Base-by-base conservation (phyloP, 495 filamentous ascomycete species). In the Penicillium macrosclerotiorum region DNA sequence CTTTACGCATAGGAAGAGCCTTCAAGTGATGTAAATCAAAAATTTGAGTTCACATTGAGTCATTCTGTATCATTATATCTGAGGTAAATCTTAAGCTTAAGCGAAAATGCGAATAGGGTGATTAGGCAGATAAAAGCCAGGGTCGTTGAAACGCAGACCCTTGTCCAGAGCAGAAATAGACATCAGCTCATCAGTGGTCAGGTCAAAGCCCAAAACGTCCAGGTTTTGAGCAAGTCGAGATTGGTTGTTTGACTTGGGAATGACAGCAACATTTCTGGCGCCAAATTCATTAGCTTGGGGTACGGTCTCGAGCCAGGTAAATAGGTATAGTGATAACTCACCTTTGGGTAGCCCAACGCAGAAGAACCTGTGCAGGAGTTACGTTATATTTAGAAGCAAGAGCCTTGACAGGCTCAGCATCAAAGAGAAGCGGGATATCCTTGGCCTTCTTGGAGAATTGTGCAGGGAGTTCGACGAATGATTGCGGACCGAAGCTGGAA, bases 341-440 rank as follows among this genome's bases (percentile, higher is more conserved):
- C 42, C 49, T 75, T 77, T 95, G 90, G 16, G 90, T 95, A 13
- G 87, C 79, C 90, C 90, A 96, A 53, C 90, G 74, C 47, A 96
- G 73, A 48, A 96, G 72, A 29, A 95, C 78, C 77, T 95, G 89
- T 12, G 88, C 87, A 11, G 89, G 76, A 13, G 80, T 81, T 73
- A 84, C 85, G 56, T 72, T 71, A 62, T 89, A 72, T 73, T 83
- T 88, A 42, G 78, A 63, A 3, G 88, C 82, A 29, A 88, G 74
- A 7, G 41, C 57, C 52, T 77, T 81, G 62, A 94, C 73, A 29
- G 66, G 55, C 4, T 69, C 59, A 62, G 87, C 73, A 58, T 91
- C 82, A 48, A 94, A 82, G 20, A 93, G 74, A 9, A 79, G 65
- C 1, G 77, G 73, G 29, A 80, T 73, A 59, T 82, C 75, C 53